Evolutionary conservation across 345 rosid species (phyloP), one percentile per base, ranked within the genome.

Genomic region (Populus ilicifolia): DNA sequence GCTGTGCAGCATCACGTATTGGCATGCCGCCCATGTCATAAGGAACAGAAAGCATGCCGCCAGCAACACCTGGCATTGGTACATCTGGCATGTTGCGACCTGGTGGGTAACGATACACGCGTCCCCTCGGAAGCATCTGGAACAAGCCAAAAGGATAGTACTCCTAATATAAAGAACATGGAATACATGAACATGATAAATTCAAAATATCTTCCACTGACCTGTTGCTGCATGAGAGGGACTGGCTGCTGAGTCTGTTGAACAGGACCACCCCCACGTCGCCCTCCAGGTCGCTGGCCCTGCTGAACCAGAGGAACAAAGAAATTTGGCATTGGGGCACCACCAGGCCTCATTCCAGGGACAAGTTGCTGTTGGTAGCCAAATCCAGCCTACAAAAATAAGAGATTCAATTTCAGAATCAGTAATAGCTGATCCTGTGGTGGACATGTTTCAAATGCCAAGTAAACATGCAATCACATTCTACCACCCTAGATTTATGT

Each of bases 321-420:
- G 65, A 73, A 76, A 59, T 80, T 80, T 76, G 80, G 80, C 80
- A 81, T 80, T 9, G 83, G 83, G 44, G 80, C 74, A 33, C 73
- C 79, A 14, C 83, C 83, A 59, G 83, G 80, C 69, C 83, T 76
- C 75, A 81, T 81, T 33, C 83, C 83, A 25, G 83, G 83, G 27
- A 81, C 80, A 56, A 81, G 80, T 56, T 81, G 83, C 74, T 81
- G 83, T 63, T 76, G 83, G 33, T 76, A 81, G 38, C 80, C 83
- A 77, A 72, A 80, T 56, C 83, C 80, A 76, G 74, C 77, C 83
- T 81, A 68, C 12, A 20, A 29, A 52, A 43, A 25, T 23, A 14
- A 48, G 38, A 46, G 30, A 33, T 39, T 23, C 38, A 44, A 23
- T n/a, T 71, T 30, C 13, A 54, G 13, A 8, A 54, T 14, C 44